Evolutionary conservation across 2,329 filamentous ascomycete genomes (phyloP).

Genomic region (Colletotrichum destructivum): DNA sequence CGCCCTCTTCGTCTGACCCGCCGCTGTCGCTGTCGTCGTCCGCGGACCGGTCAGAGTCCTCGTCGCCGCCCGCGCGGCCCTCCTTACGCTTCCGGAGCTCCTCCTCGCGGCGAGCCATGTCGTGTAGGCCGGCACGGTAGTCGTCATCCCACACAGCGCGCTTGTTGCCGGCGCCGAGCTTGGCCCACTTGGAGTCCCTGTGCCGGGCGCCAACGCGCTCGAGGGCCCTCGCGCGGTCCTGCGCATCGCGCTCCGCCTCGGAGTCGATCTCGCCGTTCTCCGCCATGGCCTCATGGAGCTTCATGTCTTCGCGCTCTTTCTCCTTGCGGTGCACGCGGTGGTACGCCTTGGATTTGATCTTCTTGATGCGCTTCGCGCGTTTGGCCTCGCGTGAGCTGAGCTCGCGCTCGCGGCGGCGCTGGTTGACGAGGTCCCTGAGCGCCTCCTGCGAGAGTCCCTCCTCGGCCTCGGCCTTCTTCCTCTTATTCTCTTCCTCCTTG

Average conservation of each 20-base stretch:
- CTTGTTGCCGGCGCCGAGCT: conserved; percentile 83
- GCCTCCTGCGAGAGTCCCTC: conserved; percentile 81
- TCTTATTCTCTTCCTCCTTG: conserved; percentile 60
- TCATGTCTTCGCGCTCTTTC: conserved; percentile 68
- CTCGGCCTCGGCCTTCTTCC: conserved; percentile 76
- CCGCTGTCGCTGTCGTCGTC: conserved; percentile 70
- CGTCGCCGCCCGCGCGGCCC: conserved; percentile 70
- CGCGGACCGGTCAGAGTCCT: conserved; percentile 64
- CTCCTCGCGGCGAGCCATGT: conserved; percentile 87
- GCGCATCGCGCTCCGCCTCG: conserved; percentile 74
- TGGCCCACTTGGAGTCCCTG: conserved; percentile 93
- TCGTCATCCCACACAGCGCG: conserved; percentile 91
- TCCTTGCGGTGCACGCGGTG: conserved; percentile 91
- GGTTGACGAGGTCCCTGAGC: conserved; percentile 78
- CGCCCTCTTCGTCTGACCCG: conserved; percentile 64
- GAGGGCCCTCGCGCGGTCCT: conserved; percentile 83
- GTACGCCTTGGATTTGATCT: conserved; percentile 98
- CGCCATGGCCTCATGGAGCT: conserved; percentile 65
- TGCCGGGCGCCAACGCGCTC: conserved; percentile 90
- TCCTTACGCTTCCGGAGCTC: conserved; percentile 86
- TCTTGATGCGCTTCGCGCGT: conserved; percentile 93
- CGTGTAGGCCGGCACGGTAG: conserved; percentile 81
- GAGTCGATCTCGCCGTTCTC: conserved; percentile 75
- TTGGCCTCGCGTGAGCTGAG: conserved; percentile 90
- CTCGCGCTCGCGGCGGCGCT: conserved; percentile 86